Conservation (phyloP, 1,284 basidiomycete species). For the Neonothopanus nambi region DNA sequence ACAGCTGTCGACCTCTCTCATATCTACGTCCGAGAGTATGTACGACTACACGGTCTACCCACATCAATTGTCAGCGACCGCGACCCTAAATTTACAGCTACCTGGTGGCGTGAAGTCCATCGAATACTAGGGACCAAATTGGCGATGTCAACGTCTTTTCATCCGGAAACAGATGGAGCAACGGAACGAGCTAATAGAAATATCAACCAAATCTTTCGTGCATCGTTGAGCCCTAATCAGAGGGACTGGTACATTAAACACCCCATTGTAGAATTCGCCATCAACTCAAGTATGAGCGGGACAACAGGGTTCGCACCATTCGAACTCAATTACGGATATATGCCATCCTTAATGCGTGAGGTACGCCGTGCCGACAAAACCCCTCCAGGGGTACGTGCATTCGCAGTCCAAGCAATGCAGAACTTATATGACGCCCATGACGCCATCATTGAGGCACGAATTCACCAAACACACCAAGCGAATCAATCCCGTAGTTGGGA, state of each 20-base stretch:
- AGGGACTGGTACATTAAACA: conserved; percentile 20
- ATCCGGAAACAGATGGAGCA: conserved; percentile 30
- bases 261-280: no score
- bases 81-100: conserved; percentile 26
- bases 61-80: conserved; percentile 23
- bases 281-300: conserved; percentile 6
- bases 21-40: conserved; percentile 20
- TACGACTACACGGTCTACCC: conserved; percentile 25
- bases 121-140: conserved; percentile 26
- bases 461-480: background rate
- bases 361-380: background rate
- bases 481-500: conserved; percentile 15
- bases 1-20: conserved; percentile 22
- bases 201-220: conserved; percentile 19
- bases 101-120: conserved; percentile 26
- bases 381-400: background rate
- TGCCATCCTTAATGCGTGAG: conserved; percentile 1
- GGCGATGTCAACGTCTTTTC: conserved; percentile 31
- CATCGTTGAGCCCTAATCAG: conserved; percentile 17
- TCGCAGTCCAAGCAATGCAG: background rate
- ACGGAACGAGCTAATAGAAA: conserved; percentile 19
- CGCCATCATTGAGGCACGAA: background rate
- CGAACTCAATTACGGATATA: conserved; percentile 7
- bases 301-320: conserved; percentile 10
- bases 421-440: conserved; percentile 2